Base-by-base conservation (phyloP, 2,329 filamentous ascomycete species). In the Zymoseptoria tritici region DNA sequence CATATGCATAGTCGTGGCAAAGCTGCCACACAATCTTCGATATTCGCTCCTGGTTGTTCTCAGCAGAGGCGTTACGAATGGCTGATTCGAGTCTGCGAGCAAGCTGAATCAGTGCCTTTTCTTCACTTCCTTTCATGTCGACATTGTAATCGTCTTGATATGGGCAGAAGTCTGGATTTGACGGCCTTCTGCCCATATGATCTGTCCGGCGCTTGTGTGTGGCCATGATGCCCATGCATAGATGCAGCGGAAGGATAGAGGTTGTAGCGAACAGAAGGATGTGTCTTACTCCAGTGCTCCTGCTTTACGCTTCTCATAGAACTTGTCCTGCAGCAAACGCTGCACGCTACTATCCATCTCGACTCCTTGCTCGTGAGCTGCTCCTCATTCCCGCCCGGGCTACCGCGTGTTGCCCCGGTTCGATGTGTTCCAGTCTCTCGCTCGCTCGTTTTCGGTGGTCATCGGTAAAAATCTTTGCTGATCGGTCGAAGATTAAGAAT, bases 221-320 rank as follows among this genome's bases (percentile, higher is more conserved):
- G 22, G n/a, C 20, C 20, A 53, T 53, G 9, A 46, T 46, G 36
- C 36, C 16, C 52, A 9, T 24, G 52, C 52, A 53, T 4, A 52
- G 50, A 52, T 24, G 22, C 22, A 29, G 26, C 26, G 26, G 50
- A 13, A 21, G 50, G 19, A 19, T 52, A 16, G 5, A 46, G 4
- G 36, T 16, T 46, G 11, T 42, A 42, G 11, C 49, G 21, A 57
- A 42, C n/a, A 26, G 19, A 29, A 22, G 29, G 42, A 26, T 22
- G 26, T 56, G 49, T 79, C 88, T 71, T 86, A 96, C 91, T 99
- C 94, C 60, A 99, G 84, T 69, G 95, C 94, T 65, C 94, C 94
- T 71, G 91, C 87, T 77, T 99, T 99, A 73, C 95, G 86, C 81
- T 95, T 96, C 74, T 99, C 94, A 76, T 99, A 99, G 73, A 97